Evolutionary conservation across 495 filamentous ascomycete species (phyloP).

Genomic region (Daldinia vernicosa): DNA sequence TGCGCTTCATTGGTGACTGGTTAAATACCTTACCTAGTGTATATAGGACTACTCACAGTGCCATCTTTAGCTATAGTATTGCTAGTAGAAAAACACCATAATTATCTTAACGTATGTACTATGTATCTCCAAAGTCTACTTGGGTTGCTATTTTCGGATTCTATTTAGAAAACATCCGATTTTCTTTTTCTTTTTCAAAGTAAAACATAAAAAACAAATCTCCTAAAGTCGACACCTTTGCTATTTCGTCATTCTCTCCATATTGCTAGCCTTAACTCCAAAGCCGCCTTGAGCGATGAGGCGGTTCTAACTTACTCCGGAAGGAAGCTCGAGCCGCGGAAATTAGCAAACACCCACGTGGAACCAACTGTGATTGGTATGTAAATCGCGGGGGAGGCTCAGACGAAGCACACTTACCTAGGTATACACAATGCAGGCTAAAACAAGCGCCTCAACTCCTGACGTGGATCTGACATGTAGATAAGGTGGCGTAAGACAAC

Average conservation of each 20-base stretch:
- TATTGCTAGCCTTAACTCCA: slow-evolving; percentile 17
- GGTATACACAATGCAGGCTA: slow-evolving; percentile 12
- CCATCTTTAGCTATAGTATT: neutral
- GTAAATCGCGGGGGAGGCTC: slow-evolving; percentile 35
- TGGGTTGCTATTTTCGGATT: neutral
- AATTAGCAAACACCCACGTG: slow-evolving; percentile 29
- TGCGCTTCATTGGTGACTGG: neutral
- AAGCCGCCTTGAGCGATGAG: slow-evolving; percentile 5
- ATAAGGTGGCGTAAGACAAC: slow-evolving; percentile 14
- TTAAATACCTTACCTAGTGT: slow-evolving; percentile 1
- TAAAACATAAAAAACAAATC: no score
- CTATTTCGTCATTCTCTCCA: slow-evolving; percentile 14
- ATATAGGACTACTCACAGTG: no score
- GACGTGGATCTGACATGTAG: slow-evolving; percentile 33
- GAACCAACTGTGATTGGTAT: slow-evolving; percentile 26
- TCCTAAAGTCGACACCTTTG: neutral
- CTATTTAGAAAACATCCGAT: neutral
- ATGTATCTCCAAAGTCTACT: neutral
- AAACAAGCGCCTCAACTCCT: slow-evolving; percentile 18
- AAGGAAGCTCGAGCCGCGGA: slow-evolving; percentile 28
- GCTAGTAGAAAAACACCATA: neutral
- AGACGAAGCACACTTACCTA: slow-evolving; percentile 17
- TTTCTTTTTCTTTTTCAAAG: neutral
- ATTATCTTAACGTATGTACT: neutral
- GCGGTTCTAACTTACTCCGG: slow-evolving; percentile 26